Evolutionary conservation across 108 stramenopile species (phyloP).

Genomic region (Cyclotella sp.): DNA sequence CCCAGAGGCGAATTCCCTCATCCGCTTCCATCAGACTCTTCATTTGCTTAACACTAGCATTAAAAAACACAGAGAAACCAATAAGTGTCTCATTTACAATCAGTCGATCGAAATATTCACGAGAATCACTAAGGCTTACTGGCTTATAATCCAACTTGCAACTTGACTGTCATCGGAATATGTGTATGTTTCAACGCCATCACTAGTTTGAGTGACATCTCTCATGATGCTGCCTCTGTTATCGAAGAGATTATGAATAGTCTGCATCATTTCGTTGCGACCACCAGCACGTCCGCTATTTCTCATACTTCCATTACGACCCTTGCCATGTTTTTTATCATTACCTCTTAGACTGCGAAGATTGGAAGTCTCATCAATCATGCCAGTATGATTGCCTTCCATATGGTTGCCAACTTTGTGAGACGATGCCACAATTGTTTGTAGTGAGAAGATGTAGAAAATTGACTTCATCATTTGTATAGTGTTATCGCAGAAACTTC

Average conservation of each 20-base stretch:
- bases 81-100: neutral
- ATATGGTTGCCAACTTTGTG: neutral
- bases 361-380: neutral
- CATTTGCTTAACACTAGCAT: constrained; percentile 16
- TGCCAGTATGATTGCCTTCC: neutral
- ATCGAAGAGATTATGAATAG: constrained; percentile 20
- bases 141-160: constrained; percentile 24
- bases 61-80: neutral
- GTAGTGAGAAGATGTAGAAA: neutral
- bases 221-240: constrained; percentile 19
- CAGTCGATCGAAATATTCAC: neutral
- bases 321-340: neutral
- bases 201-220: constrained; percentile 3
- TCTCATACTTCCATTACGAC: neutral
- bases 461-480: neutral
- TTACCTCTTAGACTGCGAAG: neutral
- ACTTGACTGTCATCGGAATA: constrained; percentile 19
- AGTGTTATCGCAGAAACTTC: too few species aligned
- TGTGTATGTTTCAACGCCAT: constrained; percentile 24
- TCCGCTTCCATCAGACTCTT: constrained; percentile 12
- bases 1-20: constrained; percentile 25
- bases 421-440: neutral
- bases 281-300: neutral
- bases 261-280: constrained; percentile 3
- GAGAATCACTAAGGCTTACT: neutral